Conservation (phyloP, 1,139 yeast species). For the Suhomyces maxii region DNA sequence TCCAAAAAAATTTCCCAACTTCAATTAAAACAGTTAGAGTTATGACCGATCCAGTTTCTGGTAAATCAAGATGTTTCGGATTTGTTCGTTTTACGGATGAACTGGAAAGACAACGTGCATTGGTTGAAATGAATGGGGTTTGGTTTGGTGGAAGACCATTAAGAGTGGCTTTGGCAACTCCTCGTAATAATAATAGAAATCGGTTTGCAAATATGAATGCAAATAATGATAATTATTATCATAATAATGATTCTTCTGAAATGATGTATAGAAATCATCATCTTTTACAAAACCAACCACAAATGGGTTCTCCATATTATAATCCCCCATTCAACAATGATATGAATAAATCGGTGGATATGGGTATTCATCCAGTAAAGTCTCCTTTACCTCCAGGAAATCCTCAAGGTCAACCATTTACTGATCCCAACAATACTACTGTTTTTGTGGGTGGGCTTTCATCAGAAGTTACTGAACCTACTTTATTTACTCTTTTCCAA, state of each 20-base stretch:
- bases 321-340: neutral
- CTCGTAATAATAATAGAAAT: conserved; percentile 30
- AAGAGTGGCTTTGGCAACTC: conserved; percentile 70
- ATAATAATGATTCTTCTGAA: conserved; percentile 6
- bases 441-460: conserved; percentile 94
- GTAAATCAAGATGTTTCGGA: conserved; percentile 74
- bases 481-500: conserved; percentile 69
- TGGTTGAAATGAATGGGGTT: conserved; percentile 72
- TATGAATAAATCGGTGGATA: neutral
- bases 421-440: conserved; percentile 84
- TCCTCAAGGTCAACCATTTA: conserved; percentile 29
- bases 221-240: conserved; percentile 3
- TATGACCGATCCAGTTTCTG: conserved; percentile 74
- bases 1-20: conserved; percentile 59
- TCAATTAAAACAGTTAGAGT: conserved; percentile 69
- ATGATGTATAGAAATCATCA: conserved; percentile 7
- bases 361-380: conserved; percentile 1
- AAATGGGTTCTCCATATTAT: conserved; percentile 6
- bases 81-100: conserved; percentile 69
- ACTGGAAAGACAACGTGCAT: conserved; percentile 61
- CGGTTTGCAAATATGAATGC: neutral
- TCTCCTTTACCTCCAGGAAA: conserved; percentile 6
- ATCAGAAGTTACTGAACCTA: conserved; percentile 72
- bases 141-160: conserved; percentile 75
- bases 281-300: conserved; percentile 1